phyloP scores from a whole-genome alignment of 306 rosid species.

The Cicer bijugum region DNA sequence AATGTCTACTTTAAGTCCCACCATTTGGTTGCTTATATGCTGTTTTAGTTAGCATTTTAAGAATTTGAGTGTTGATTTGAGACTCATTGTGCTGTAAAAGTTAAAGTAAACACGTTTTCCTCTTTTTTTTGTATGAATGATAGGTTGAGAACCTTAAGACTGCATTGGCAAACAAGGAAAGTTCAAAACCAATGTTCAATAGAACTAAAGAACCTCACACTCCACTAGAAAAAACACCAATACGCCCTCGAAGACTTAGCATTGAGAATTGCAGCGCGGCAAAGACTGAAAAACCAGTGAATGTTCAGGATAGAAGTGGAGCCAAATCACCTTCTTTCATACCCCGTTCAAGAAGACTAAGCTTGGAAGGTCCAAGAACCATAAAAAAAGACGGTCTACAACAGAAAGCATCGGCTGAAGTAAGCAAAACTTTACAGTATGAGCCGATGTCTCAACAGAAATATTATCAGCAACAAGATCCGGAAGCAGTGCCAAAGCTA shows the following conservation, averaged over 20 bases:
- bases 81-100: background rate
- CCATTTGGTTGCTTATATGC: background rate
- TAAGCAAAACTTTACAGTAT: conserved; percentile 45
- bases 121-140: conserved; percentile 34
- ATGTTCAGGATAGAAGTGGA: conserved; percentile 53
- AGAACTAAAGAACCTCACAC: conserved; percentile 57
- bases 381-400: conserved; percentile 58
- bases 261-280: conserved; percentile 65
- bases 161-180: conserved; percentile 73
- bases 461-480: conserved; percentile 43
- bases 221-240: conserved; percentile 61
- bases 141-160: conserved; percentile 80
- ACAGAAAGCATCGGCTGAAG: conserved; percentile 51
- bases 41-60: background rate
- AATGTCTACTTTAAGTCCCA: conserved; percentile 7
- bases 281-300: conserved; percentile 54
- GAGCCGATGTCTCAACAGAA: conserved; percentile 50
- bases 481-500: conserved; percentile 52
- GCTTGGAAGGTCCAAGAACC: conserved; percentile 78
- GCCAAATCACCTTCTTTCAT: conserved; percentile 55
- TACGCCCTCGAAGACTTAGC: conserved; percentile 69
- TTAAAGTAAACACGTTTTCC: conserved; percentile 11
- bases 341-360: conserved; percentile 67
- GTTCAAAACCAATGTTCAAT: conserved; percentile 43
- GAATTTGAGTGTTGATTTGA: background rate